Evolutionary conservation across 75 land plant species (phyloP).

Genomic region (Pinus taeda): DNA sequence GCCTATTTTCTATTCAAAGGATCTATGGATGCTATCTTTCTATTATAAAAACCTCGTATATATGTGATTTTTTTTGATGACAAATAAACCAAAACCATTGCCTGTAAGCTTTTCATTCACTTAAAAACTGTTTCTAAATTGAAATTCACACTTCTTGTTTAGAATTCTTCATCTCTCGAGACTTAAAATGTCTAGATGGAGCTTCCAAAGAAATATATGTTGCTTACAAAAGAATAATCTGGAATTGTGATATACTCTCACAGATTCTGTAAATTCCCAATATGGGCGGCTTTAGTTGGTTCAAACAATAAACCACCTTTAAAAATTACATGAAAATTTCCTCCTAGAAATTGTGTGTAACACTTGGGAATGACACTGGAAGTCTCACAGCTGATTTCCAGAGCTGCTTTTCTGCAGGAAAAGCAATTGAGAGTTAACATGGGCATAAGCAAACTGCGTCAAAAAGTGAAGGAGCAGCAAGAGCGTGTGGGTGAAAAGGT

Average conservation of each 20-base stretch:
- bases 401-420: not conserved
- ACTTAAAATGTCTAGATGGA: not conserved
- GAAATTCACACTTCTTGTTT: not conserved
- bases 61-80: not conserved
- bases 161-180: not conserved
- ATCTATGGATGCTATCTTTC: not conserved
- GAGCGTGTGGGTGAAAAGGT: slow-evolving; percentile 10
- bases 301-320: too few relatives aligned
- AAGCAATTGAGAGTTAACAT: slow-evolving; percentile 75
- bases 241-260: not conserved
- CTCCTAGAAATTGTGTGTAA: too few relatives aligned
- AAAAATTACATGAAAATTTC: too few relatives aligned
- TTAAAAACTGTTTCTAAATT: not conserved
- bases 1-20: not conserved
- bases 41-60: not conserved
- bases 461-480: slow-evolving; percentile 93
- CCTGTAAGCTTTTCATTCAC: not conserved
- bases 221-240: not conserved
- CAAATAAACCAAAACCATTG: not conserved
- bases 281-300: too few relatives aligned
- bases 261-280: not conserved
- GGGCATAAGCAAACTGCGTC: slow-evolving; percentile 77
- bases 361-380: not conserved
- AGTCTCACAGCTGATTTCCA: not conserved
- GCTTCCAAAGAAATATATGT: not conserved